Percentiles rank a stretch among this genome's conserved stretches.
Conservation (phyloP, 1,284 basidiomycete species). For the Rhodotorula sp. region DNA sequence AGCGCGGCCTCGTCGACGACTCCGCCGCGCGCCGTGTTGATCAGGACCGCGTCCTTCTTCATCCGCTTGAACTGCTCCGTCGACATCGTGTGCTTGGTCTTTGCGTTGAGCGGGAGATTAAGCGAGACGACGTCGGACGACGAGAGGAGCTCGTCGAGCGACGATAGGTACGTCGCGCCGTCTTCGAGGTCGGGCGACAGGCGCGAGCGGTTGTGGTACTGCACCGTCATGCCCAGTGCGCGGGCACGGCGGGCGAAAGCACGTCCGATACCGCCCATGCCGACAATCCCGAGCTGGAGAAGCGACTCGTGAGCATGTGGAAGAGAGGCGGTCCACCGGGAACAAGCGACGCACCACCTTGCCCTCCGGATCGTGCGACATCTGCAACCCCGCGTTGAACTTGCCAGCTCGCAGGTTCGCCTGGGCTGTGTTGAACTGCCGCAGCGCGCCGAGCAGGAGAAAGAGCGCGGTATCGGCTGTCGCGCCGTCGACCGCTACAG, state of each 20-base stretch:
- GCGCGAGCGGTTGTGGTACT: conserved; percentile 69
- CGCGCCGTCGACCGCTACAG: conserved; percentile 84
- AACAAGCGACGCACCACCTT: conserved; percentile 55
- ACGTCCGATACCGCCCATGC: conserved; percentile 82
- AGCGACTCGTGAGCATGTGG: background rate
- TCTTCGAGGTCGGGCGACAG: conserved; percentile 25
- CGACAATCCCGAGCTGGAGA: conserved; percentile 69
- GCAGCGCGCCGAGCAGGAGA: conserved; percentile 77
- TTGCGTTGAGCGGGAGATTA: conserved; percentile 59
- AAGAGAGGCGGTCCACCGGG: too few species aligned
- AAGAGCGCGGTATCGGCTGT: conserved; percentile 87
- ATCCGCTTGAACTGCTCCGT: conserved; percentile 74
- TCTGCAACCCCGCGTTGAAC: conserved; percentile 61
- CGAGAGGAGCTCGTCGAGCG: conserved; percentile 68
- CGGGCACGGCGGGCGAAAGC: conserved; percentile 50
- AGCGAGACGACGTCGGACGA: conserved; percentile 72
- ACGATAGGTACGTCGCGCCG: conserved; percentile 60
- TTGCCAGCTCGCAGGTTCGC: conserved; percentile 47
- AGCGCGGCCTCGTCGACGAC: conserved; percentile 84
- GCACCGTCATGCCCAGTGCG: conserved; percentile 73
- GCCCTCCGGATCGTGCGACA: conserved; percentile 72
- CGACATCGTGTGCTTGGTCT: conserved; percentile 75
- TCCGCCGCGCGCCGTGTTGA: conserved; percentile 88
- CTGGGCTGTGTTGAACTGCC: conserved; percentile 74
- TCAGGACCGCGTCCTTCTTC: conserved; percentile 76